phyloP scores from a whole-genome alignment of 495 filamentous ascomycete genomes.

The Penicillium silybi region DNA sequence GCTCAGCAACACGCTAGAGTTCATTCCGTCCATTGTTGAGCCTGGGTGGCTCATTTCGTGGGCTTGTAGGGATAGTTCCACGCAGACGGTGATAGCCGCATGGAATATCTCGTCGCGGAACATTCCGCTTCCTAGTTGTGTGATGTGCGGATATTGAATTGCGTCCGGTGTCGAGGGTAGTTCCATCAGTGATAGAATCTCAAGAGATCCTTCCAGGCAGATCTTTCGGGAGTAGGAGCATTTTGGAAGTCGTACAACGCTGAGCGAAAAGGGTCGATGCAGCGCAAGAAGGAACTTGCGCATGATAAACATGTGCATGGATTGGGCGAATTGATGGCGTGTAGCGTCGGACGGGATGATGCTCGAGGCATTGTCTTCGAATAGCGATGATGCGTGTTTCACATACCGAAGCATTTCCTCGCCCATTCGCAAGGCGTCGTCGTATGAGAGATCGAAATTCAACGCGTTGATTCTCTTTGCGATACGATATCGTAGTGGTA shows the following conservation, averaged over 20 bases:
- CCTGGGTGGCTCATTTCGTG: slow-evolving; percentile 22
- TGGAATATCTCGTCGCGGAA: slow-evolving; percentile 40
- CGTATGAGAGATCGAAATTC: slow-evolving; percentile 45
- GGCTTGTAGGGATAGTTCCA: slow-evolving; percentile 34
- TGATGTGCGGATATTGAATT: slow-evolving; percentile 26
- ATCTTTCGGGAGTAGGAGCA: slow-evolving; percentile 57
- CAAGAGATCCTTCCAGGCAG: slow-evolving; percentile 47
- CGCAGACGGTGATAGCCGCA: slow-evolving; percentile 34
- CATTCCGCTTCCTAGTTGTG: slow-evolving; percentile 34
- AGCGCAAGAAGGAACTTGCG: slow-evolving; percentile 52
- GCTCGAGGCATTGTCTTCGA: slow-evolving; percentile 23
- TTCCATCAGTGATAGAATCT: slow-evolving; percentile 45
- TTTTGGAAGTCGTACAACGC: slow-evolving; percentile 44
- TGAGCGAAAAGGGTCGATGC: slow-evolving; percentile 50
- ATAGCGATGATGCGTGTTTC: slow-evolving; percentile 26
- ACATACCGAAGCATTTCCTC: slow-evolving; percentile 35
- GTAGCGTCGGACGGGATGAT: slow-evolving; percentile 11
- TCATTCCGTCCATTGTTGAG: slow-evolving; percentile 12
- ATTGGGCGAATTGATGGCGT: slow-evolving; percentile 33
- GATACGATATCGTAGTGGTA: slow-evolving; percentile 48
- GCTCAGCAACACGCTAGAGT: slow-evolving; percentile 30
- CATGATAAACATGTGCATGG: slow-evolving; percentile 39
- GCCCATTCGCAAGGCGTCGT: slow-evolving; percentile 46
- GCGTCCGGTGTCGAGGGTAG: slow-evolving; percentile 18
- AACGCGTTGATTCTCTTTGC: slow-evolving; percentile 47